Evolutionary conservation across 345 rosid genomes (phyloP).

Genomic region (Moringa oleifera): DNA sequence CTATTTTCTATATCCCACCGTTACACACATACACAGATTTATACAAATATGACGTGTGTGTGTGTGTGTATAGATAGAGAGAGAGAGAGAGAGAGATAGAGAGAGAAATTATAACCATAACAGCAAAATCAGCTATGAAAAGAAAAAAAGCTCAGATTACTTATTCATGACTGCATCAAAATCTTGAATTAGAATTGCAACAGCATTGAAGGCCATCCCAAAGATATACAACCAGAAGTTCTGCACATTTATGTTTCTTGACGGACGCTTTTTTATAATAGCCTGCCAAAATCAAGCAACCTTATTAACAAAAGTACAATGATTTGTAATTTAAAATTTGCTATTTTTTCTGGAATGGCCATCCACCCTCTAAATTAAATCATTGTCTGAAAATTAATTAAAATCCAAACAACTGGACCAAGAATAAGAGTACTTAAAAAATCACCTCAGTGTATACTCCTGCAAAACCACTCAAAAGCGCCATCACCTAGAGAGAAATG

Average conservation of each 20-base stretch:
- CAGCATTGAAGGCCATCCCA: conserved; percentile 94
- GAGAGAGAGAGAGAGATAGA: neutral
- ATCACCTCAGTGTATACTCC: conserved; percentile 95
- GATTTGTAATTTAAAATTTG: neutral
- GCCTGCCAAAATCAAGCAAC: conserved; percentile 56
- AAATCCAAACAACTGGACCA: neutral
- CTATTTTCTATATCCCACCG: neutral
- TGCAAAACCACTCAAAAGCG: conserved; percentile 93
- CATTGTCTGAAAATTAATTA: neutral
- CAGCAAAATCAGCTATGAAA: conserved; percentile 11
- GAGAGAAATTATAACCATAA: neutral
- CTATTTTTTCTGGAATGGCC: neutral
- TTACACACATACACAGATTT: neutral
- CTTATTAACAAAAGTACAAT: neutral
- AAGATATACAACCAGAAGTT: conserved; percentile 93
- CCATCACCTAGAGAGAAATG: conserved; percentile 63
- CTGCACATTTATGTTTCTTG: conserved; percentile 93
- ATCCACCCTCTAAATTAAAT: neutral
- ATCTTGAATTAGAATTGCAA: conserved; percentile 87
- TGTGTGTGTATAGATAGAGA: too few species aligned
- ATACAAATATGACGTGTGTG: too few species aligned
- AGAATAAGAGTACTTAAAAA: conserved; percentile 2
- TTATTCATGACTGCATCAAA: conserved; percentile 79
- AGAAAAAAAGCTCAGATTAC: conserved; percentile 41
- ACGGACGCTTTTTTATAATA: conserved; percentile 83